Percentiles rank a stretch among this genome's conserved stretches.
Conservation (phyloP, 768 basidiomycete genomes). For the Rhodotorula paludigena region DNA sequence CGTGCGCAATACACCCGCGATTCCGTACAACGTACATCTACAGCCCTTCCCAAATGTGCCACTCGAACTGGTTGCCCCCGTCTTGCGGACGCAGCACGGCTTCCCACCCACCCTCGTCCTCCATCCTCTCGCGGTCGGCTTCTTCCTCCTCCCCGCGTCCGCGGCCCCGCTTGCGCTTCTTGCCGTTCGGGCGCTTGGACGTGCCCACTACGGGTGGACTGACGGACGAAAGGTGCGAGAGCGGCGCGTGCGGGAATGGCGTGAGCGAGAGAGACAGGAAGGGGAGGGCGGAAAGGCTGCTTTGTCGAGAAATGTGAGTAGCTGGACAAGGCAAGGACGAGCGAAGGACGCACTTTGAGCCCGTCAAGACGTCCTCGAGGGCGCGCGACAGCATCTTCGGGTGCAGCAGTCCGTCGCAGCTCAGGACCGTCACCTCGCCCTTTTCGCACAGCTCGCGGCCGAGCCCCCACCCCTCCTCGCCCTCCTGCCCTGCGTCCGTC, state of each 20-base stretch:
- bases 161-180: constrained; percentile 33
- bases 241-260: constrained; percentile 24
- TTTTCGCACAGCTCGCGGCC: neutral
- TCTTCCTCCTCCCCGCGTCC: constrained; percentile 37
- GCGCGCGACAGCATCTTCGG: neutral
- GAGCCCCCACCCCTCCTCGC: constrained; percentile 11
- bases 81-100: neutral
- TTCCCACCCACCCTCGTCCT: constrained; percentile 24
- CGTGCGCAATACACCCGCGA: no score
- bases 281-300: constrained; percentile 2
- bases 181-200: constrained; percentile 24
- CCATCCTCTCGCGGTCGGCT: constrained; percentile 2
- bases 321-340: no score
- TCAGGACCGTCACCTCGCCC: neutral
- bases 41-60: constrained; percentile 25
- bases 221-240: constrained; percentile 25
- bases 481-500: neutral
- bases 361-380: neutral
- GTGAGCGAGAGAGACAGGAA: constrained; percentile 20
- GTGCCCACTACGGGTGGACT: constrained; percentile 19
- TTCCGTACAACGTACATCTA: neutral
- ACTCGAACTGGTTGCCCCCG: neutral
- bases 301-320: neutral
- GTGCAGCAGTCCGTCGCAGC: constrained; percentile 23
- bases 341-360: constrained; percentile 1